Evolutionary conservation across 2,329 filamentous ascomycete species (phyloP).

Genomic region (Hypoxylon sp.): DNA sequence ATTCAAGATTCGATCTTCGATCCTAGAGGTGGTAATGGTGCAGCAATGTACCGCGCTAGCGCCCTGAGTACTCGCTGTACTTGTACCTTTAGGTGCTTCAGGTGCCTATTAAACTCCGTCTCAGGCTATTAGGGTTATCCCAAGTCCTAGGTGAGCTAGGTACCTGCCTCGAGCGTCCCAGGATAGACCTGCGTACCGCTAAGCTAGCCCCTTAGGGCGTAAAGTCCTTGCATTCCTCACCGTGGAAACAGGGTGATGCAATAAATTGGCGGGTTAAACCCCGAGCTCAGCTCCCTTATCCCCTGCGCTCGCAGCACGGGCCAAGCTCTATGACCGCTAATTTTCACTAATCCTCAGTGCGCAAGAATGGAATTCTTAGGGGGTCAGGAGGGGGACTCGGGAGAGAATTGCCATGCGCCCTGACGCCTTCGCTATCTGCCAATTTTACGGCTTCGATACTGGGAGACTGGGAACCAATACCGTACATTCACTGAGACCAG

Average conservation of each 20-base stretch:
- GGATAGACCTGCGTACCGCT: background rate
- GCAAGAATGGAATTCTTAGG: background rate
- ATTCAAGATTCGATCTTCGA: conserved; percentile 27
- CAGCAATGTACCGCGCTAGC: background rate
- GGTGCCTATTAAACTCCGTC: conserved; percentile 1
- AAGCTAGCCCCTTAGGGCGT: conserved; percentile 31
- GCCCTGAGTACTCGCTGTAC: background rate
- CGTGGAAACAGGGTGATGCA: conserved; percentile 45
- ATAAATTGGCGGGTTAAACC: conserved; percentile 39
- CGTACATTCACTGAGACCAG: conserved; percentile 4
- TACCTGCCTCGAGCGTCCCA: background rate
- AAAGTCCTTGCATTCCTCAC: conserved; percentile 48
- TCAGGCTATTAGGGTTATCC: background rate
- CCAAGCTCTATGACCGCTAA: background rate
- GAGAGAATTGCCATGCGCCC: too few species aligned
- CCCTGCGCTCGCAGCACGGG: conserved; percentile 1
- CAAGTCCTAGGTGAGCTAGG: background rate
- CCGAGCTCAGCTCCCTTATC: conserved; percentile 40
- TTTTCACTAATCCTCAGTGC: background rate
- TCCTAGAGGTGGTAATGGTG: conserved; percentile 34
- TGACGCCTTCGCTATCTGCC: conserved; percentile 21
- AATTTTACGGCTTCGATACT: conserved; percentile 36
- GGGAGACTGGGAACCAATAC: conserved; percentile 24
- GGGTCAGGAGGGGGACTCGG: background rate
- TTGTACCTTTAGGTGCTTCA: background rate